These are phyloP conservation scores for Nigrograna mackinnonii DNA, from an alignment of 2,329 filamentous ascomycete genomes.

Conservation along the genomic window DNA sequence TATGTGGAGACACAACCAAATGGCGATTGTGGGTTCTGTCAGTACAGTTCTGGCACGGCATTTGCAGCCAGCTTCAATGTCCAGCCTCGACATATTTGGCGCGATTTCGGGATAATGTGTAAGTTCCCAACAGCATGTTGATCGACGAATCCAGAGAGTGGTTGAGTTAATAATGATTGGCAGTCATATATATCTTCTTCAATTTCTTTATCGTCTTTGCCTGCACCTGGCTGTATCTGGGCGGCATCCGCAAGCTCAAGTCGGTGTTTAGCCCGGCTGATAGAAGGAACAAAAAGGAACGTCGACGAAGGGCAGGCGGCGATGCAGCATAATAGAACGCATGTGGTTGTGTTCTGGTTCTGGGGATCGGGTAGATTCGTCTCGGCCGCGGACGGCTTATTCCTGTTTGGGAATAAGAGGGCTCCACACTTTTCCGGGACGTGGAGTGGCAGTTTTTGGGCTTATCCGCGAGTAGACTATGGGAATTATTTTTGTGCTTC, in stretches of 20 bases:
- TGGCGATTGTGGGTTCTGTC: slow-evolving; percentile 67
- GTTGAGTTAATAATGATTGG: slow-evolving; percentile 5
- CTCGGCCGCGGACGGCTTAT: not conserved
- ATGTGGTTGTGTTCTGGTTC: not conserved
- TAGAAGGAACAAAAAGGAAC: slow-evolving; percentile 37
- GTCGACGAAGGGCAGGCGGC: slow-evolving; percentile 24
- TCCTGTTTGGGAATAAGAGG: too few species aligned
- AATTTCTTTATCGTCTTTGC: slow-evolving; percentile 62
- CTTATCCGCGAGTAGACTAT: too few species aligned
- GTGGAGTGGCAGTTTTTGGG: too few species aligned
- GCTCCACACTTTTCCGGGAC: too few species aligned
- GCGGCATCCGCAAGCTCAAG: slow-evolving; percentile 42
- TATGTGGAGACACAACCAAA: slow-evolving; percentile 61
- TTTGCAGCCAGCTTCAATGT: slow-evolving; percentile 63
- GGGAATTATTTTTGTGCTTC: too few species aligned
- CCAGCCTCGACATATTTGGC: slow-evolving; percentile 64
- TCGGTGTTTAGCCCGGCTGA: slow-evolving; percentile 33
- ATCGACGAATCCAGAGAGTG: slow-evolving; percentile 9
- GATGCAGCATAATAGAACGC: slow-evolving; percentile 18
- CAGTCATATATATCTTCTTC: slow-evolving; percentile 62
- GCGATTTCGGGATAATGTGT: slow-evolving; percentile 68
- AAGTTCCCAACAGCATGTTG: slow-evolving; percentile 1
- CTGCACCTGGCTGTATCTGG: slow-evolving; percentile 59
- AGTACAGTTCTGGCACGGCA: slow-evolving; percentile 63
- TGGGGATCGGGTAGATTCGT: not conserved